phyloP scores from a whole-genome alignment of 148 eudicot species.

The Camellia lanceoleosa region DNA sequence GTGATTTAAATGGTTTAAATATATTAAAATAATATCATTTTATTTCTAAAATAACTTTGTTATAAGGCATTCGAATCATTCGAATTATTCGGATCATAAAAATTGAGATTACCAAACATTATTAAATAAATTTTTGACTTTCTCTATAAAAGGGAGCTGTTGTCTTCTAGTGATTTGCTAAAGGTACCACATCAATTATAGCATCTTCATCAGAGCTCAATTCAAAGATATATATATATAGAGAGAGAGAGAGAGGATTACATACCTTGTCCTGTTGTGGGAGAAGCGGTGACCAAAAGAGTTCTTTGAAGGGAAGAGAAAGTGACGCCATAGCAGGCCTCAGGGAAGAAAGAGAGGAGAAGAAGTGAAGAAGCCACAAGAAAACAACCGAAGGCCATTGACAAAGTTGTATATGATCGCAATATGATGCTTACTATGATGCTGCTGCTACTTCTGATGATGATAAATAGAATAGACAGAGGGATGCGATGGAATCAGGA shows the following conservation, averaged over 20 bases:
- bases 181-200: no score
- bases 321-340: conserved; percentile 36
- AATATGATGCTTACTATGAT: background rate
- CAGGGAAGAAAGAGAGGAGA: conserved; percentile 23
- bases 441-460: background rate
- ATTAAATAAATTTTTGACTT: no score
- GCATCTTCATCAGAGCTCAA: background rate
- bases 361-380: conserved; percentile 20
- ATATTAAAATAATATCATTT: no score
- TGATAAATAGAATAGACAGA: background rate
- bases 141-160: no score
- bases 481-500: no score
- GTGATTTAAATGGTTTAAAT: no score
- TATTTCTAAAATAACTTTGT: no score
- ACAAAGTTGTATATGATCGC: background rate
- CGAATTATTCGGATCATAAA: no score
- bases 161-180: no score
- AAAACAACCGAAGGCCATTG: conserved; percentile 24
- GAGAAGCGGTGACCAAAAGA: conserved; percentile 41
- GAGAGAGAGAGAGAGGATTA: background rate
- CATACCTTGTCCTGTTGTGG: conserved; percentile 42
- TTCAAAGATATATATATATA: background rate
- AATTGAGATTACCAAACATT: no score
- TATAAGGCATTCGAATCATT: no score
- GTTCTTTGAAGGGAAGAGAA: conserved; percentile 43